These are phyloP conservation scores for Pancytospora philotis DNA, from an alignment of 371 early-diverging fungal species.

Conservation along the genomic window DNA sequence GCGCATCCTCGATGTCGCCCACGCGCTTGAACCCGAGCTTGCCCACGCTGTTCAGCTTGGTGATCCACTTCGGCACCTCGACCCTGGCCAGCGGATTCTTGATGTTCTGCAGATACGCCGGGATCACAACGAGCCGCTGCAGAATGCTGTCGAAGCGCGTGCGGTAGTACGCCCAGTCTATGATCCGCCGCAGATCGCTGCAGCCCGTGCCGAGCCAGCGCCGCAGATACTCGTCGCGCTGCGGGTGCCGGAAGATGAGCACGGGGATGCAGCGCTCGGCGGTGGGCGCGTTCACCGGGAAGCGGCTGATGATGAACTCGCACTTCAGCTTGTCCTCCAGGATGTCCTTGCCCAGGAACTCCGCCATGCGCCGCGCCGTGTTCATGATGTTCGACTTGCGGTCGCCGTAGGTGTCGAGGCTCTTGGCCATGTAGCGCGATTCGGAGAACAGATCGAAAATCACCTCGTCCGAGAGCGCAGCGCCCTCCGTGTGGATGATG, in stretches of 20 bases:
- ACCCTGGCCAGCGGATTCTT: conserved; percentile 77
- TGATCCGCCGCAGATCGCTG: conserved; percentile 72
- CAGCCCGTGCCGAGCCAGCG: conserved; percentile 70
- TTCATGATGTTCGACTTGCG: conserved; percentile 83
- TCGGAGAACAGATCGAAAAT: conserved; percentile 92
- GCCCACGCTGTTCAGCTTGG: neutral
- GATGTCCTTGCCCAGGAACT: conserved; percentile 85
- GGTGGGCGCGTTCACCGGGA: conserved; percentile 75
- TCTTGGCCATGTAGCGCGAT: conserved; percentile 86
- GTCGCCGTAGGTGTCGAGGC: conserved; percentile 72
- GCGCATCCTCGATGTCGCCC: conserved; percentile 34
- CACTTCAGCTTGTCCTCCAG: conserved; percentile 88
- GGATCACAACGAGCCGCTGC: conserved; percentile 91
- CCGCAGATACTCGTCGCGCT: conserved; percentile 70
- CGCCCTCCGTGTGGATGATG: conserved; percentile 72
- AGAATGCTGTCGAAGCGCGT: conserved; percentile 86
- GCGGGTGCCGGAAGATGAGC: conserved; percentile 78
- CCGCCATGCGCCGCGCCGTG: conserved; percentile 85
- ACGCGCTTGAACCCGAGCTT: conserved; percentile 7
- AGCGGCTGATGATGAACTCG: conserved; percentile 79
- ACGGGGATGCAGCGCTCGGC: conserved; percentile 89
- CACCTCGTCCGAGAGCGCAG: conserved; percentile 71
- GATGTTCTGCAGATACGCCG: conserved; percentile 88
- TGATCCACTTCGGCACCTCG: conserved; percentile 76
- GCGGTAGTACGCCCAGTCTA: conserved; percentile 96